phyloP scores from a whole-genome alignment of 441 rosid genomes.

The Croton setiger region DNA sequence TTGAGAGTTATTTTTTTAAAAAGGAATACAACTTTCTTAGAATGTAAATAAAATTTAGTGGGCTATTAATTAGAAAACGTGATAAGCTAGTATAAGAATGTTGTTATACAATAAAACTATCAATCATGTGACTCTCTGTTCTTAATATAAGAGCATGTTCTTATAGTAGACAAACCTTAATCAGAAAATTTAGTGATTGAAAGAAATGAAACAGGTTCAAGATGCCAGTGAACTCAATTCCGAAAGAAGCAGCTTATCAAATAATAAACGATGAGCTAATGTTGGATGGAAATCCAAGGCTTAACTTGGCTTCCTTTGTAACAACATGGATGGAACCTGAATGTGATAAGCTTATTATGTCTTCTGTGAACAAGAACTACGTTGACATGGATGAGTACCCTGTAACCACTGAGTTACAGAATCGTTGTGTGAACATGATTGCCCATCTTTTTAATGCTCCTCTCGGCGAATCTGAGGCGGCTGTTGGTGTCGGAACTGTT shows the following conservation, averaged over 20 bases:
- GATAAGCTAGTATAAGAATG: too few relatives aligned
- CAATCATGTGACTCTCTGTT: too few relatives aligned
- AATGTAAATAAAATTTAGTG: too few relatives aligned
- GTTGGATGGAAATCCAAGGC: conserved; percentile 69
- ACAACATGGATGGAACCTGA: conserved; percentile 99
- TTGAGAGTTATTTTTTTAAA: too few relatives aligned
- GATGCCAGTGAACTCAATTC: conserved; percentile 52
- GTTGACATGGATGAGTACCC: too few relatives aligned
- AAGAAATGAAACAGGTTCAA: too few relatives aligned
- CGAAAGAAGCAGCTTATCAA: conserved; percentile 67
- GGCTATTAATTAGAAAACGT: too few relatives aligned
- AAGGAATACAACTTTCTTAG: too few relatives aligned
- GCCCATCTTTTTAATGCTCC: conserved; percentile 62
- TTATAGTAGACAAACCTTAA: too few relatives aligned
- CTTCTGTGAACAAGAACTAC: conserved; percentile 76
- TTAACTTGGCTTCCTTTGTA: conserved; percentile 78
- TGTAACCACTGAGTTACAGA: conserved; percentile 90
- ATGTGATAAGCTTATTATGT: conserved; percentile 90
- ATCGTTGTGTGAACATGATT: conserved; percentile 68
- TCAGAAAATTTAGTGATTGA: too few relatives aligned
- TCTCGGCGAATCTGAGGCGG: conserved; percentile 44
- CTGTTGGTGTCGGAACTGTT: conserved; percentile 61
- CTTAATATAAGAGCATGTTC: too few relatives aligned
- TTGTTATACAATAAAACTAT: too few relatives aligned
- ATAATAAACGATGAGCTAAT: conserved; percentile 69